Evolutionary conservation across 2,329 filamentous ascomycete genomes (phyloP), one percentile per base, ranked within the genome.

Genomic region (Pseudogymnoascus sp.): DNA sequence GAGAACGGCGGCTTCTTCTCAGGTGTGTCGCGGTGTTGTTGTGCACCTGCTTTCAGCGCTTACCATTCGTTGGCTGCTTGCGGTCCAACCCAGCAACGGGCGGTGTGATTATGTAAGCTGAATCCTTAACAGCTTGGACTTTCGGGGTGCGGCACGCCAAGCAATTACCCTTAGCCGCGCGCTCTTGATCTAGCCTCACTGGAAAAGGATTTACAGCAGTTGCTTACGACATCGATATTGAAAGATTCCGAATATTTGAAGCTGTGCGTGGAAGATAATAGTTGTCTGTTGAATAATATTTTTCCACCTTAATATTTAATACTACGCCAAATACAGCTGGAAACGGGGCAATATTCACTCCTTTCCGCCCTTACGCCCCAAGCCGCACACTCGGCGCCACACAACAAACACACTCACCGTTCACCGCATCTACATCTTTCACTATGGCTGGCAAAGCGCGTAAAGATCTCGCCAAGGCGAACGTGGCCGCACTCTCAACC

Each of bases 401-500:
- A 57, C 51, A 57, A 34, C 28, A 57, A 4, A 57, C 51, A 21
- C 14, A 57, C 51, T 57, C 25, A 5, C 16, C 51, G 10, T 34
- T 14, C 51, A 34, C 51, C 51, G 16, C 51, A 21, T 34, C 23
- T 13, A 61, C n/a, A 34, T 3, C 31, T 1, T 10, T 23, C 21
- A 6, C 14, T 7, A 61, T 61, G 60, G 60, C 60, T 6, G 60
- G 60, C 34, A 61, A 61, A 61, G 60, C 60, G 19, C 60, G 60
- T 31, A 61, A 61, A 41, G 60, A 61, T 31, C 83, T 88, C 63
- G 95, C 95, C 64, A 89, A 89, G 70, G 85, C 89, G 77, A 98
- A 98, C 77, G 81, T 85, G 57, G 80, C 85, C 36, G 82, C 89
- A 48, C 86, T 99, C 57, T 90, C 89, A 73, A 90, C 87, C 73